Percentiles rank a stretch among this genome's conserved stretches.
These are phyloP conservation scores for Aeminium ludgeri DNA, from an alignment of 495 filamentous ascomycete genomes.

Conservation along the genomic window DNA sequence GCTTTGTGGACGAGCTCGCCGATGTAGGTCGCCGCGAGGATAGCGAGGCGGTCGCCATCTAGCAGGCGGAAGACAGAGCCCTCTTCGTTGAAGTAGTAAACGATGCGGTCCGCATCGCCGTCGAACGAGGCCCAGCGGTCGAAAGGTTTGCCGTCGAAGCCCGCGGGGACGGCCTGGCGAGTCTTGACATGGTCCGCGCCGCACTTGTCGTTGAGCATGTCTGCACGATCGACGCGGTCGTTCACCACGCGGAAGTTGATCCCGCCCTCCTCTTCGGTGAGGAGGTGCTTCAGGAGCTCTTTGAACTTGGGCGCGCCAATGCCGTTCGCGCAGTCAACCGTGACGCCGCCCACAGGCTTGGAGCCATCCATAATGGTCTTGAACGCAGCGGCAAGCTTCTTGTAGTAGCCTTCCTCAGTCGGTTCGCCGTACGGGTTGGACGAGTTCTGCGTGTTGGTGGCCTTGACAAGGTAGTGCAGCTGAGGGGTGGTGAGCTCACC, in stretches of 20 bases:
- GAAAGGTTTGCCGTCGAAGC: slow-evolving; percentile 53
- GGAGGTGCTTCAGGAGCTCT: slow-evolving; percentile 72
- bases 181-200: slow-evolving; percentile 97
- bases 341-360: slow-evolving; percentile 52
- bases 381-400: slow-evolving; percentile 73
- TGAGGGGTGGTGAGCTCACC: slow-evolving; percentile 88
- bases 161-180: slow-evolving; percentile 75
- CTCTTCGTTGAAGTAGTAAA: slow-evolving; percentile 84
- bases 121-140: slow-evolving; percentile 84
- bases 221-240: slow-evolving; percentile 75
- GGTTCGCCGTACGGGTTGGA: slow-evolving; percentile 71
- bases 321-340: slow-evolving; percentile 92
- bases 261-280: slow-evolving; percentile 40
- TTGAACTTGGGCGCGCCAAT: slow-evolving; percentile 84
- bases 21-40: slow-evolving; percentile 84
- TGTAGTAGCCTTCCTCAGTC: slow-evolving; percentile 82
- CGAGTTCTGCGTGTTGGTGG: slow-evolving; percentile 76
- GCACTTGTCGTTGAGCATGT: slow-evolving; percentile 76
- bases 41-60: slow-evolving; percentile 93
- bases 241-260: slow-evolving; percentile 78
- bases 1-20: slow-evolving; percentile 68
- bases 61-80: slow-evolving; percentile 73
- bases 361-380: slow-evolving; percentile 57
- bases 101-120: slow-evolving; percentile 84
- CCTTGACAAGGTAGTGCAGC: slow-evolving; percentile 88